phyloP scores from a whole-genome alignment of 1,139 yeast genomes.

The Geotrichum cucujoidarum region DNA sequence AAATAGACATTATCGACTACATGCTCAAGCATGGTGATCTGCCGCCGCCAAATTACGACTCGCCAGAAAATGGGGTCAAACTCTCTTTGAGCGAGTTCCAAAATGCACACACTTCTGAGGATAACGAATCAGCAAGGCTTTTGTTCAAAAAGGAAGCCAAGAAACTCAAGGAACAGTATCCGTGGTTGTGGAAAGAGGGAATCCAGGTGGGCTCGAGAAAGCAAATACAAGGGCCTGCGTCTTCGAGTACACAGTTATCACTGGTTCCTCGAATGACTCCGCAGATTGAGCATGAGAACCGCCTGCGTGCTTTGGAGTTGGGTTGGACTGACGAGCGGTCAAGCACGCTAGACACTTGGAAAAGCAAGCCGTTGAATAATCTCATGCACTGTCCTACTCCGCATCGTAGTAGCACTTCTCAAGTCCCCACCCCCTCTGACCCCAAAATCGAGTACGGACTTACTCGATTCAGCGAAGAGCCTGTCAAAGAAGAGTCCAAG shows the following conservation, averaged over 20 bases:
- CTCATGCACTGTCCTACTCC: conserved; percentile 25
- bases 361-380: conserved; percentile 22
- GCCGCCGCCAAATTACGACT: conserved; percentile 14
- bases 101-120: conserved; percentile 34
- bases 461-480: conserved; percentile 20
- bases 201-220: no score
- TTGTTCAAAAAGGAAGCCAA: conserved; percentile 28
- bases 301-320: conserved; percentile 6
- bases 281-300: conserved; percentile 12
- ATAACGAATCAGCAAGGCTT: conserved; percentile 33
- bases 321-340: conserved; percentile 22
- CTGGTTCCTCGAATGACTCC: conserved; percentile 16
- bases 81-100: conserved; percentile 28
- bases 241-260: not conserved
- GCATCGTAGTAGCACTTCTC: not conserved
- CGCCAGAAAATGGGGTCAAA: conserved; percentile 15
- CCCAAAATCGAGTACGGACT: conserved; percentile 23
- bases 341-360: conserved; percentile 20
- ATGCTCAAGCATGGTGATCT: conserved; percentile 9
- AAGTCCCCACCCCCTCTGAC: conserved; percentile 10
- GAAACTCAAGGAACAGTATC: conserved; percentile 23
- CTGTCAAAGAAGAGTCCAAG: not conserved
- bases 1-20: conserved; percentile 18
- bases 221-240: conserved; percentile 5
- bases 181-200: conserved; percentile 28